phyloP scores from a whole-genome alignment of 2,329 filamentous ascomycete species.

The Aureobasidium musti region DNA sequence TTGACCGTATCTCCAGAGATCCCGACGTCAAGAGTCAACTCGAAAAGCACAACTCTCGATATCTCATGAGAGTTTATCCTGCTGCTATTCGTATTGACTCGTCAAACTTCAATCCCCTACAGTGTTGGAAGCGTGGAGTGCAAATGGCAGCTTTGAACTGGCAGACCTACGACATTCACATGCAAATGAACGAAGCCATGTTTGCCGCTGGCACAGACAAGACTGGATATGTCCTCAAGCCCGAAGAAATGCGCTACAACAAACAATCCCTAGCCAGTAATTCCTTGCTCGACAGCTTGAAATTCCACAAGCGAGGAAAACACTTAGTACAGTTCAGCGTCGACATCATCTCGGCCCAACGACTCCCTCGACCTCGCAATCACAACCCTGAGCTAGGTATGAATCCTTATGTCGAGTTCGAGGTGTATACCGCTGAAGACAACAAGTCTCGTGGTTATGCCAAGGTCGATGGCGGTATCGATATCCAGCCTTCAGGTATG shows the following conservation, averaged over 20 bases:
- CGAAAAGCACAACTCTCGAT: conserved; percentile 86
- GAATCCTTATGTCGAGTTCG: conserved; percentile 92
- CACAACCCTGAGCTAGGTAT: conserved; percentile 73
- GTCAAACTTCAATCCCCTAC: conserved; percentile 90
- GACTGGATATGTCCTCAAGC: conserved; percentile 92
- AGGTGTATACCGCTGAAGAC: conserved; percentile 92
- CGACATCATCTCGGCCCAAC: conserved; percentile 89
- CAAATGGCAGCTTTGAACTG: conserved; percentile 98
- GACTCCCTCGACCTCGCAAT: conserved; percentile 79
- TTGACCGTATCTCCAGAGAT: conserved; percentile 75
- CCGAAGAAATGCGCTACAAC: conserved; percentile 69
- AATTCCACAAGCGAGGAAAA: conserved; percentile 66
- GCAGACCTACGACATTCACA: conserved; percentile 95
- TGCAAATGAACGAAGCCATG: conserved; percentile 98
- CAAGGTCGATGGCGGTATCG: conserved; percentile 65
- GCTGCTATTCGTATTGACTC: conserved; percentile 78
- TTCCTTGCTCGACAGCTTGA: conserved; percentile 44
- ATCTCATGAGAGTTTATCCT: conserved; percentile 93
- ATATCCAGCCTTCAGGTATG: conserved; percentile 66
- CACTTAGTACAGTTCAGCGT: conserved; percentile 83
- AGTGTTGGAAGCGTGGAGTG: conserved; percentile 91
- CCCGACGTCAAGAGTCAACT: conserved; percentile 74
- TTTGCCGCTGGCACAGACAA: conserved; percentile 85
- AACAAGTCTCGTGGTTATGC: conserved; percentile 71
- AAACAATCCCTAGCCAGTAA: conserved; percentile 62